Conservation (phyloP, 164 flowering plant species). For the Annona squamosa region DNA sequence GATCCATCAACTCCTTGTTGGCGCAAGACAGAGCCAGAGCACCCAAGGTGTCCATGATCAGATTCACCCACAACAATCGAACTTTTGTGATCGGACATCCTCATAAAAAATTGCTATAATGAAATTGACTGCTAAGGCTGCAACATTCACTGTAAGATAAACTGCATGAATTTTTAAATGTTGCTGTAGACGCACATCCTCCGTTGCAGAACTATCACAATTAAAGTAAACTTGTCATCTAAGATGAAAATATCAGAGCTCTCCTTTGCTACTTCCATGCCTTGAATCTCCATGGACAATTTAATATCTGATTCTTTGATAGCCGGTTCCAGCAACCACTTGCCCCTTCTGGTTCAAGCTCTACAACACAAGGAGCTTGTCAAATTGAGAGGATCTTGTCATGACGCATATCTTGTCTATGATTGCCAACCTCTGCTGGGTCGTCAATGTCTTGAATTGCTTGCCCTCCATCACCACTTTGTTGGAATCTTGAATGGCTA, state of each 20-base stretch:
- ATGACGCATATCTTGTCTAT: slow-evolving; percentile 31
- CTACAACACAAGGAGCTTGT: slow-evolving; percentile 40
- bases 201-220: slow-evolving; percentile 35
- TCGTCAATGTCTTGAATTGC: slow-evolving; percentile 26
- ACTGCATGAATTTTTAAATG: slow-evolving; percentile 44
- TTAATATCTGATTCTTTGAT: slow-evolving; percentile 37
- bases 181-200: slow-evolving; percentile 35
- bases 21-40: slow-evolving; percentile 6
- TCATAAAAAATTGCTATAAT: slow-evolving; percentile 31
- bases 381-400: slow-evolving; percentile 38
- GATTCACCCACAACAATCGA: slow-evolving; percentile 40
- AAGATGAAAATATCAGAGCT: slow-evolving; percentile 32
- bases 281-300: slow-evolving; percentile 40
- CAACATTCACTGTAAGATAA: slow-evolving; percentile 41
- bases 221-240: slow-evolving; percentile 36
- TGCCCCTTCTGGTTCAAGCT: slow-evolving; percentile 33
- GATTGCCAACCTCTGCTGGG: slow-evolving; percentile 26
- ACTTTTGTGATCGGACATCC: slow-evolving; percentile 28
- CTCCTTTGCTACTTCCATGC: slow-evolving; percentile 33
- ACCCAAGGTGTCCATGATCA: slow-evolving; percentile 27
- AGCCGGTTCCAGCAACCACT: slow-evolving; percentile 40
- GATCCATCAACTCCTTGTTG: background rate
- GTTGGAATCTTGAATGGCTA: slow-evolving; percentile 11
- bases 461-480: slow-evolving; percentile 32
- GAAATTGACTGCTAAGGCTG: slow-evolving; percentile 32